phyloP scores from a whole-genome alignment of 148 eudicot genomes.

The Cornus florida region DNA sequence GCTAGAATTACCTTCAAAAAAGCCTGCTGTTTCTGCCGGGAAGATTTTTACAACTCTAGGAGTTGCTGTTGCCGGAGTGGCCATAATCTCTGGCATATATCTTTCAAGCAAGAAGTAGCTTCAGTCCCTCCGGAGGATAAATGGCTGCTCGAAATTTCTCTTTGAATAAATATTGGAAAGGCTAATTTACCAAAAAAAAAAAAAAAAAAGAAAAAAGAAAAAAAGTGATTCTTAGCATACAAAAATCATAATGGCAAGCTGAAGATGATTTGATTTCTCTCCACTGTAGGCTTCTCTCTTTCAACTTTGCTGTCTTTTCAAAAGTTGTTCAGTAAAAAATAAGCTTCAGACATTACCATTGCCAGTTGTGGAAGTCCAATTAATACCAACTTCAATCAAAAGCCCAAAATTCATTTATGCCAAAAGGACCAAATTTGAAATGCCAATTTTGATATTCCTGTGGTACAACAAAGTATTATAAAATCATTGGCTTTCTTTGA shows the following conservation, averaged over 20 bases:
- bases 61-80: conserved; percentile 75
- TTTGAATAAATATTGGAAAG: not conserved
- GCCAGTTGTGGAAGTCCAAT: too few relatives aligned
- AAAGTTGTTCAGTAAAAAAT: too few relatives aligned
- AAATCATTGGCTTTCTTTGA: too few relatives aligned
- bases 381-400: too few relatives aligned
- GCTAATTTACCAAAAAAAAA: not conserved
- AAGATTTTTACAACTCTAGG: conserved; percentile 66
- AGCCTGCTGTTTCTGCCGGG: conserved; percentile 26
- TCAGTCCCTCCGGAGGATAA: not conserved
- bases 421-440: too few relatives aligned
- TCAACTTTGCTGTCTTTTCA: too few relatives aligned
- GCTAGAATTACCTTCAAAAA: conserved; percentile 43
- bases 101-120: conserved; percentile 61
- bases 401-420: too few relatives aligned
- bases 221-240: not conserved
- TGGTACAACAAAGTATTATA: too few relatives aligned
- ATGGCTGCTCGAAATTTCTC: conserved; percentile 4
- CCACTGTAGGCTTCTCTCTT: not conserved
- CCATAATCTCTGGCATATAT: conserved; percentile 75
- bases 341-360: too few relatives aligned
- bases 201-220: too few relatives aligned
- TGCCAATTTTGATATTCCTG: too few relatives aligned
- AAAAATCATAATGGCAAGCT: not conserved
- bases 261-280: not conserved